Evolutionary conservation across 2,329 filamentous ascomycete species (phyloP).

Genomic region (Cordyceps pruinosa): DNA sequence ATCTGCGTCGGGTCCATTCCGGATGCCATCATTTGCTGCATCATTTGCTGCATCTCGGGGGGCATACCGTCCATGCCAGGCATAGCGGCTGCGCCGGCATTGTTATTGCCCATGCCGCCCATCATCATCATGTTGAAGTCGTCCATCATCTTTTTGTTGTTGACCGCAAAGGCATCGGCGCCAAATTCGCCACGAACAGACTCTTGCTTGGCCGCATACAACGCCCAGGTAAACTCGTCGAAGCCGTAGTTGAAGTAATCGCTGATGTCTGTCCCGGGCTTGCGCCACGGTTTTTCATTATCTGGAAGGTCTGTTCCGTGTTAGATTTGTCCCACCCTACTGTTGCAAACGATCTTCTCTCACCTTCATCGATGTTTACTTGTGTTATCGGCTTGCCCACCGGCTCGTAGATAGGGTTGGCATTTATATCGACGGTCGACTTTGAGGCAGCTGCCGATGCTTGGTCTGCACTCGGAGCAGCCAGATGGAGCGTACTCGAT

Average conservation of each 20-base stretch:
- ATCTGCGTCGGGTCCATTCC: slow-evolving; percentile 62
- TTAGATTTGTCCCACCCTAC: slow-evolving; percentile 8
- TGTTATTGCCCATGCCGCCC: slow-evolving; percentile 36
- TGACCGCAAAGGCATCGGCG: slow-evolving; percentile 54
- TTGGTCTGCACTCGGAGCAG: slow-evolving; percentile 41
- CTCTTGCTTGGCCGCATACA: slow-evolving; percentile 87
- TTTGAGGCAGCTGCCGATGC: slow-evolving; percentile 63
- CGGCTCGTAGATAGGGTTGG: slow-evolving; percentile 68
- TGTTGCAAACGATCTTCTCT: slow-evolving; percentile 3
- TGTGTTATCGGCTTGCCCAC: slow-evolving; percentile 77
- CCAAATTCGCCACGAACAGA: slow-evolving; percentile 68
- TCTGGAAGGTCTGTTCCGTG: slow-evolving; percentile 54
- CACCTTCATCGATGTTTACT: slow-evolving; percentile 64
- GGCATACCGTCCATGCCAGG: slow-evolving; percentile 56
- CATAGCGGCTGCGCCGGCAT: slow-evolving; percentile 36
- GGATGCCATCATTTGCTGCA: slow-evolving; percentile 62
- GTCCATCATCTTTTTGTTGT: slow-evolving; percentile 73
- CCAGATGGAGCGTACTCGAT: slow-evolving; percentile 23
- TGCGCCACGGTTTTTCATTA: slow-evolving; percentile 90
- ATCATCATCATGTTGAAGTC: slow-evolving; percentile 65
- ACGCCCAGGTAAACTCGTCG: slow-evolving; percentile 95
- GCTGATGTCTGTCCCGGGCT: slow-evolving; percentile 86
- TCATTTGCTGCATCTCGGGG: slow-evolving; percentile 61
- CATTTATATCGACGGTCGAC: slow-evolving; percentile 79
- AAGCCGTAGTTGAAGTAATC: slow-evolving; percentile 99